A percentile compares a stretch with the other conserved stretches of the same genome.
These are phyloP conservation scores for Betula pendula DNA, from an alignment of 306 rosid genomes.

Conservation along the genomic window DNA sequence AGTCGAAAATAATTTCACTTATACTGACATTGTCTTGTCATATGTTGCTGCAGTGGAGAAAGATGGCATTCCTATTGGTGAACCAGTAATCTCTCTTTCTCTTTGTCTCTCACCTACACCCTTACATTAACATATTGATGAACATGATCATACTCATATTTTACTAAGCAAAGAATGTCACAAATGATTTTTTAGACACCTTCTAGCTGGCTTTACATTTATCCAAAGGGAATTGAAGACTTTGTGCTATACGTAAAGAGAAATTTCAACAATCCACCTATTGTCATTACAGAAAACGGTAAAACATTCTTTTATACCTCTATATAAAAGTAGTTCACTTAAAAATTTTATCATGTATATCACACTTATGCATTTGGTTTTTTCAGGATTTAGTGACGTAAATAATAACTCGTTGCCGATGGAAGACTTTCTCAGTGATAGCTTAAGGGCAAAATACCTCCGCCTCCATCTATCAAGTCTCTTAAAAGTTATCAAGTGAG, in stretches of 20 bases:
- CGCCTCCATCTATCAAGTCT: conserved; percentile 47
- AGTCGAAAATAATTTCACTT: neutral
- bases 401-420: conserved; percentile 46
- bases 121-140: neutral
- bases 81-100: conserved; percentile 18
- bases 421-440: conserved; percentile 41
- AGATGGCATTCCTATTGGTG: conserved; percentile 36
- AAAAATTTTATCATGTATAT: neutral
- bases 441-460: conserved; percentile 45
- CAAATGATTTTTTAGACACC: conserved; percentile 42
- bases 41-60: conserved; percentile 23
- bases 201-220: conserved; percentile 50
- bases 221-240: conserved; percentile 49
- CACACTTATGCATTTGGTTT: neutral
- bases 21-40: neutral
- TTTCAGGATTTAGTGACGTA: conserved; percentile 45
- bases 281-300: conserved; percentile 71
- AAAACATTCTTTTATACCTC: neutral
- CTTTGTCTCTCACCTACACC: too few species aligned
- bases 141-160: neutral
- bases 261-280: conserved; percentile 41
- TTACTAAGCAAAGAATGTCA: neutral
- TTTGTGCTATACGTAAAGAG: conserved; percentile 29
- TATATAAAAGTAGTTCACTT: neutral
- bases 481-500: conserved; percentile 56